A percentile compares a stretch with the other conserved stretches of the same genome.
These are phyloP conservation scores for Kazachstania viticola DNA, from an alignment of 805 yeast species.

Conservation along the genomic window DNA sequence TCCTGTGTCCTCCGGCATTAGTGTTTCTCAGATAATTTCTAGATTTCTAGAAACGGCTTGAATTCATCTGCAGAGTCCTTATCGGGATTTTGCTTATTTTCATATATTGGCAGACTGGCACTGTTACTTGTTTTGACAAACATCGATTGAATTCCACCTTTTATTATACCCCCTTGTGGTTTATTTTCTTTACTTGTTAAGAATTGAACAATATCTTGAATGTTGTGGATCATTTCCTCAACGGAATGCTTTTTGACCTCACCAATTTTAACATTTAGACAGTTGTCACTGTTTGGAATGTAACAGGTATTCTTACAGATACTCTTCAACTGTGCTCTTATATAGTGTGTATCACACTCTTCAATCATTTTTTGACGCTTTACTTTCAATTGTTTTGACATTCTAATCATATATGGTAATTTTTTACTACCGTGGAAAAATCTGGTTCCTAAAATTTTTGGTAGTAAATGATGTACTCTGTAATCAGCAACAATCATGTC, in stretches of 20 bases:
- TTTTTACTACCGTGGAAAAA: constrained; percentile 56
- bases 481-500: constrained; percentile 63
- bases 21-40: no score
- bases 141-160: constrained; percentile 36
- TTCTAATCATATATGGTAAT: constrained; percentile 56
- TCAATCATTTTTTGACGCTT: constrained; percentile 39
- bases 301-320: constrained; percentile 53
- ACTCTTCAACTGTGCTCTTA: constrained; percentile 51
- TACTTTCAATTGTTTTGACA: constrained; percentile 30
- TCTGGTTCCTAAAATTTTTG: constrained; percentile 43
- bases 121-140: constrained; percentile 59
- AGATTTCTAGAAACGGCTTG: no score
- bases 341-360: constrained; percentile 53
- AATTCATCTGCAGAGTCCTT: no score
- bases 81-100: no score
- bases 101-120: constrained; percentile 47
- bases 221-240: constrained; percentile 18
- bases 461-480: constrained; percentile 50
- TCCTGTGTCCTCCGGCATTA: no score
- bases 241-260: constrained; percentile 17
- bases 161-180: constrained; percentile 51
- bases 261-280: constrained; percentile 52
- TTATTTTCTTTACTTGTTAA: constrained; percentile 33
- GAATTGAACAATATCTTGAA: constrained; percentile 31
- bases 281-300: constrained; percentile 51